Evolutionary conservation across 768 basidiomycete genomes (phyloP), one percentile per base, ranked within the genome.

Genomic region (Asterophora lycoperdoides): DNA sequence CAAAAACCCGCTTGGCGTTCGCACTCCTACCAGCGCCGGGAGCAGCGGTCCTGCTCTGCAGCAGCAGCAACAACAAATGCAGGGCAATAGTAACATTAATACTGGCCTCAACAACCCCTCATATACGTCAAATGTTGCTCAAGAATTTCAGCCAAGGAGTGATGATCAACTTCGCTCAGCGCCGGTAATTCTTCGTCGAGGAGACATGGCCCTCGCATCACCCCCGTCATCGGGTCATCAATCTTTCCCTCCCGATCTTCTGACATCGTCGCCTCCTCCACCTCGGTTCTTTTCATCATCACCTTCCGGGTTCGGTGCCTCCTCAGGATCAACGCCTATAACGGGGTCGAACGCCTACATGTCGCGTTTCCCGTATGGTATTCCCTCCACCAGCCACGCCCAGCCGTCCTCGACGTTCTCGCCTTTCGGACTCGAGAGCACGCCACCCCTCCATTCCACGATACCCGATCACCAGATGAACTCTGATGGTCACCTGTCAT

Each of bases 1-100:
- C 70, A 97, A 96, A 79, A 96, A 98, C 64, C 93, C 94, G 6
- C 77, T 98, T n/a, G 94, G 94, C 39, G 87, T 91, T 43, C 84
- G 89, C 41, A 89, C 87, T 7, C 84, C 88, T 9, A 87, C 84
- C 11, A 83, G 80, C 57, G 74, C 76, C 17, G 66, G 66, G 19
- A 68, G 66, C 33, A 66, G 59, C 32, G 71, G 71, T 15, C 59
- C 68, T 26, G 60, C 68, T 7, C 50, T 75, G 51, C 75, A 40
- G 40, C 40, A 40, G 40, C 40, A 76, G 54, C 73, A 75, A 49
- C 73, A 73, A 49, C 74, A 74, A 51, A 54, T 62, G 23, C 63
- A 71, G 55, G 60, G 51, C 41, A 68, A 56, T 42, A 55, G 56
- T 50, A 56, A 56, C 10, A 57, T 53, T 46, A 61, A 20, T 53